phyloP scores from a whole-genome alignment of 495 filamentous ascomycete genomes.

The Amorphotheca resinae region DNA sequence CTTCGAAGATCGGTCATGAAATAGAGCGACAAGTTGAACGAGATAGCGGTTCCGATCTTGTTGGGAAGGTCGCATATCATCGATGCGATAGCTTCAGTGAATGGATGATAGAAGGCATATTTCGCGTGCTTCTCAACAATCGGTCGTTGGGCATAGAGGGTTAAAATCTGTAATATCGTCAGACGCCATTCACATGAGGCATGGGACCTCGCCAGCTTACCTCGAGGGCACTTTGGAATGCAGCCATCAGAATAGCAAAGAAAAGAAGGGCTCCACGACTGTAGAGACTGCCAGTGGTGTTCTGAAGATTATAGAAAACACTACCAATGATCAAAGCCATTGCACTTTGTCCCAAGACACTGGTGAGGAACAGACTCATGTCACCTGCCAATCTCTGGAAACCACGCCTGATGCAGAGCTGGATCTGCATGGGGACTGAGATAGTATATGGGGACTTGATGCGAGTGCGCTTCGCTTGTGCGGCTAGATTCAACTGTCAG shows the following conservation, averaged over 20 bases:
- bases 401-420: conserved; percentile 63
- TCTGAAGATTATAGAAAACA: conserved; percentile 66
- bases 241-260: conserved; percentile 79
- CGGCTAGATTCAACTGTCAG: conserved; percentile 4
- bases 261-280: conserved; percentile 72
- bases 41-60: conserved; percentile 23
- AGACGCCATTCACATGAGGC: neutral
- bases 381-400: conserved; percentile 60
- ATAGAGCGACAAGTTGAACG: conserved; percentile 63
- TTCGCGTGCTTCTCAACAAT: conserved; percentile 87
- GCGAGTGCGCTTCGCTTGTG: conserved; percentile 25
- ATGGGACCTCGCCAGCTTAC: conserved; percentile 26
- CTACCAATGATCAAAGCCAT: conserved; percentile 70
- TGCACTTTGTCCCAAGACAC: conserved; percentile 58
- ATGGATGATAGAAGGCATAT: conserved; percentile 89
- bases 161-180: conserved; percentile 41
- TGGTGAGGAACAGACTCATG: conserved; percentile 53
- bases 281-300: conserved; percentile 59
- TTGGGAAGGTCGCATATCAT: conserved; percentile 78
- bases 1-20: conserved; percentile 76
- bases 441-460: conserved; percentile 64
- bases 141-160: conserved; percentile 71
- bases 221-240: conserved; percentile 67
- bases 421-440: conserved; percentile 56
- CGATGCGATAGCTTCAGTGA: conserved; percentile 72